A percentile compares a stretch with the other conserved stretches of the same genome.
Evolutionary conservation across 495 filamentous ascomycete genomes (phyloP).

Genomic region (Paragyromitra xinjiangensis): DNA sequence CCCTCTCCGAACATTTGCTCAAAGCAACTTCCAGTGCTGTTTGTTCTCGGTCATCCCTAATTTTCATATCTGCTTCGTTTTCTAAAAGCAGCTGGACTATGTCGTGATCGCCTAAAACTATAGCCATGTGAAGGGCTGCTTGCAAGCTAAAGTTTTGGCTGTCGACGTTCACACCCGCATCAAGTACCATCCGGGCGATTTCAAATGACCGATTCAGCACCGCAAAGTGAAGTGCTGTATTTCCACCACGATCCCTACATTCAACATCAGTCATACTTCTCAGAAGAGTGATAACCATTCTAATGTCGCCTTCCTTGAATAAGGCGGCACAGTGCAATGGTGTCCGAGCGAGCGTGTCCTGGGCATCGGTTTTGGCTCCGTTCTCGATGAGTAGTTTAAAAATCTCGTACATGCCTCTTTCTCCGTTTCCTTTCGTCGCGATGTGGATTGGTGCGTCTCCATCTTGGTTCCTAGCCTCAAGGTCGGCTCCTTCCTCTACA

Average conservation of each 20-base stretch:
- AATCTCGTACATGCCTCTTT: neutral
- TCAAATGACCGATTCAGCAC: neutral
- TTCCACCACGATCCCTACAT: neutral
- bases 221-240: neutral
- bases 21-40: slow-evolving; percentile 1
- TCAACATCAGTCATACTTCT: neutral
- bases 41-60: neutral
- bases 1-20: neutral
- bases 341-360: neutral
- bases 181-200: neutral
- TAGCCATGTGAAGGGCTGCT: neutral
- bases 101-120: neutral
- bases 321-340: slow-evolving; percentile 3
- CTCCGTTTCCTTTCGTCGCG: neutral
- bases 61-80: neutral
- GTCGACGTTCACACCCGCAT: neutral
- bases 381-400: neutral
- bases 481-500: neutral
- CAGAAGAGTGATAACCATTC: neutral
- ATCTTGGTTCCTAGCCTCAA: neutral
- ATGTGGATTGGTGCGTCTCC: neutral
- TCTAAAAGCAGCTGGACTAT: neutral
- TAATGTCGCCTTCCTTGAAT: neutral
- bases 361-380: neutral
- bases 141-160: neutral